phyloP scores from a whole-genome alignment of 2,329 filamentous ascomycete genomes.

The Botrytis pseudocinerea region DNA sequence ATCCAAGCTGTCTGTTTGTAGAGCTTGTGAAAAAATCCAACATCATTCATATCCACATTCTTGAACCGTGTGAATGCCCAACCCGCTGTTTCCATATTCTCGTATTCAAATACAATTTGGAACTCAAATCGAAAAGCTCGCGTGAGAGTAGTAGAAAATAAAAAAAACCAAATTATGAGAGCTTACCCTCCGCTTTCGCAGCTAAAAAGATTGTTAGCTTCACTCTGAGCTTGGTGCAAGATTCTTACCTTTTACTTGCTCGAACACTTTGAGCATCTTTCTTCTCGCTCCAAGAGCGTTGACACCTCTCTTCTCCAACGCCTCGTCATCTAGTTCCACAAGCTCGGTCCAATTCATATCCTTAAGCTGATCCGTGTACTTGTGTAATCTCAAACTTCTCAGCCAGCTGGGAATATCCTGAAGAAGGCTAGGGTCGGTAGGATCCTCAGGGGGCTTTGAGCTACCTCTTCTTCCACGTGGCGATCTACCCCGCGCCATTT shows the following conservation, averaged over 20 bases:
- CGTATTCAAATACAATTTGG: conserved; percentile 15
- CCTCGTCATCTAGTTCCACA: conserved; percentile 88
- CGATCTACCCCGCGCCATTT: conserved; percentile 85
- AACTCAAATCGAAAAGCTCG: neutral
- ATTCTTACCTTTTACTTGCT: conserved; percentile 77
- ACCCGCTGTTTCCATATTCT: neutral
- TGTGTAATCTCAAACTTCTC: conserved; percentile 90
- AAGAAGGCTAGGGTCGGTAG: conserved; percentile 84
- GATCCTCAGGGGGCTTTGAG: conserved; percentile 97
- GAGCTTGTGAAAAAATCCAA: conserved; percentile 16
- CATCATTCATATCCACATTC: conserved; percentile 13
- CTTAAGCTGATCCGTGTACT: conserved; percentile 98
- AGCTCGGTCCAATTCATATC: conserved; percentile 96
- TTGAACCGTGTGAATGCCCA: conserved; percentile 6
- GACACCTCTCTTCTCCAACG: conserved; percentile 87
- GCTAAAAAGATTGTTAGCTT: conserved; percentile 50
- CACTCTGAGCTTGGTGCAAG: neutral
- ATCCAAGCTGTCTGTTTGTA: conserved; percentile 15
- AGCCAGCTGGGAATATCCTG: conserved; percentile 97
- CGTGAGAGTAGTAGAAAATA: neutral
- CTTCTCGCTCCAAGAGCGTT: conserved; percentile 91
- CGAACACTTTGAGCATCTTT: conserved; percentile 99
- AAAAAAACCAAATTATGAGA: conserved; percentile 46
- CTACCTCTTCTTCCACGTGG: conserved; percentile 89
- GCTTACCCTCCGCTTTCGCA: conserved; percentile 72